These are phyloP conservation scores for Yarrowia osloensis DNA, from an alignment of 805 yeast species.

Conservation along the genomic window DNA sequence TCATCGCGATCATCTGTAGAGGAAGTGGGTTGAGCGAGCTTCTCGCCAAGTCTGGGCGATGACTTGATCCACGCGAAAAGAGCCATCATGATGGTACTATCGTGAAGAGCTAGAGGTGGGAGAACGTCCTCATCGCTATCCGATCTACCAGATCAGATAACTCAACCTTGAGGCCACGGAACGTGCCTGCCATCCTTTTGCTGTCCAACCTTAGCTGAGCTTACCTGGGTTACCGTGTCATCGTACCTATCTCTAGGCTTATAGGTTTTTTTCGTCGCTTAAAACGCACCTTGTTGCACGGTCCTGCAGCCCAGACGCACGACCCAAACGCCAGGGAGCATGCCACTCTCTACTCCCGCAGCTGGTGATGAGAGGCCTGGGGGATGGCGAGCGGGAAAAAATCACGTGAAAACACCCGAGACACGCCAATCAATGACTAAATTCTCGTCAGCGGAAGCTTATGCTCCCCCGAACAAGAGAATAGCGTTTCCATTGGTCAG, in stretches of 20 bases:
- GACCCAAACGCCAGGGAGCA: not conserved
- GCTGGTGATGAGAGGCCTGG: not conserved
- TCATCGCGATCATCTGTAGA: not conserved
- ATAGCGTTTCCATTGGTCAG: not conserved
- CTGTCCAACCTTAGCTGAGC: not conserved
- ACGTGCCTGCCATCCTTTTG: not conserved
- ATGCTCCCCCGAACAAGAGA: not conserved
- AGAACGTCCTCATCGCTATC: not conserved
- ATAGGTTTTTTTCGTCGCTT: not conserved
- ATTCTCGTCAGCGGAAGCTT: not conserved
- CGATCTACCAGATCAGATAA: constrained; percentile 7
- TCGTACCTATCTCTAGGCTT: not conserved
- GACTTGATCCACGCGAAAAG: too few species aligned
- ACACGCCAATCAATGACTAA: not conserved
- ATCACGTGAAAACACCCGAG: not conserved
- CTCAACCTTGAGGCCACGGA: not conserved
- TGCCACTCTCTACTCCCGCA: not conserved
- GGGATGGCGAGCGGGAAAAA: not conserved
- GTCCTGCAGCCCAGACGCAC: constrained; percentile 15
- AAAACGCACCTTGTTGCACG: not conserved
- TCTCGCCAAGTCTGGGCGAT: too few species aligned
- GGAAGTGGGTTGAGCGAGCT: too few species aligned
- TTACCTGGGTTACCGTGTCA: not conserved
- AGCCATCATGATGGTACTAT: too few species aligned
- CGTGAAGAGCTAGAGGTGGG: too few species aligned